phyloP scores from a whole-genome alignment of 2,329 filamentous ascomycete genomes.

The Herpotrichia juniperi region DNA sequence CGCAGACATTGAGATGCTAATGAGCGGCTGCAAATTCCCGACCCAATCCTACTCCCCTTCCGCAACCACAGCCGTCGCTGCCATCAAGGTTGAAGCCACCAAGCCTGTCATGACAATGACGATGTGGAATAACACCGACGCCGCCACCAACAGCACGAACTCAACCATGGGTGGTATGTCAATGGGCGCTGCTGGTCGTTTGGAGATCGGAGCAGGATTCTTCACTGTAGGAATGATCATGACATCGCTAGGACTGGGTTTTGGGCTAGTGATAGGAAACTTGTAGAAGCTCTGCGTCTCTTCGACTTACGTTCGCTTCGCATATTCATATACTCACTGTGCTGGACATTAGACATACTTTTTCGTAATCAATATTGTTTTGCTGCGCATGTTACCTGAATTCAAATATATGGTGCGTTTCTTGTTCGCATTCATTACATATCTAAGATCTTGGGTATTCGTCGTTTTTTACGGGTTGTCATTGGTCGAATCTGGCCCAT shows the following conservation, averaged over 20 bases:
- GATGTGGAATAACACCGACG: background rate
- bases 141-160: background rate
- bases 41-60: slow-evolving; percentile 9
- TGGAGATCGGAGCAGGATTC: background rate
- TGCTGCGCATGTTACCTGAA: background rate
- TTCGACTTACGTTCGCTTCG: background rate
- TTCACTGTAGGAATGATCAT: background rate
- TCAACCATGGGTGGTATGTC: background rate
- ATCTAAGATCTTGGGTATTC: no score
- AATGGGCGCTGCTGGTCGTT: background rate
- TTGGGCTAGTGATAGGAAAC: background rate
- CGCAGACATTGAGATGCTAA: slow-evolving; percentile 7
- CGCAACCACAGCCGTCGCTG: slow-evolving; percentile 5
- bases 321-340: background rate
- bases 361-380: background rate
- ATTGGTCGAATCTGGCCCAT: no score
- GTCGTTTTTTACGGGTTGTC: no score
- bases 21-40: slow-evolving; percentile 9
- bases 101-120: slow-evolving; percentile 8
- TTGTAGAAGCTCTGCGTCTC: background rate
- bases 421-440: no score
- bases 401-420: no score
- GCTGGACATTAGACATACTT: background rate
- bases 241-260: background rate
- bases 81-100: slow-evolving; percentile 10